A percentile compares a stretch with the other conserved stretches of the same genome.
Conservation (phyloP, 306 rosid genomes). For the Cicer bijugum region DNA sequence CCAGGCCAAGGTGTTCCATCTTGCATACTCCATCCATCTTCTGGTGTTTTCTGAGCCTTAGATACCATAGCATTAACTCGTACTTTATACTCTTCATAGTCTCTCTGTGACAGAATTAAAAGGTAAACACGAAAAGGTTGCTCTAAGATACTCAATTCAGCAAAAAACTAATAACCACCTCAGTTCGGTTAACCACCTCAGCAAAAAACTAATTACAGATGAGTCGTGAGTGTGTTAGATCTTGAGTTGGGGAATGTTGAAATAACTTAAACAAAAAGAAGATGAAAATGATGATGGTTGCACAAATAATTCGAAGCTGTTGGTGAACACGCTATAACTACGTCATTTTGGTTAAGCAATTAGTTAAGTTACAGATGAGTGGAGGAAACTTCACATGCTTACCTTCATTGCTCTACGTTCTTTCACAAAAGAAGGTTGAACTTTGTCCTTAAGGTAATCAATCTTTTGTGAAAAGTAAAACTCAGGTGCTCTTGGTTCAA, state of each 20-base stretch:
- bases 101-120: conserved; percentile 63
- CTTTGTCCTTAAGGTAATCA: conserved; percentile 91
- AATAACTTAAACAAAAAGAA: too few species aligned
- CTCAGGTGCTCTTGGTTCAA: conserved; percentile 99
- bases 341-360: not conserved
- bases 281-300: too few species aligned
- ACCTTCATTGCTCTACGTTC: conserved; percentile 99
- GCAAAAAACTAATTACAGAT: not conserved
- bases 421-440: conserved; percentile 96
- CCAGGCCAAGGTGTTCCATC: conserved; percentile 99
- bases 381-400: conserved; percentile 44
- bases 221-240: too few species aligned
- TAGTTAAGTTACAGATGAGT: conserved; percentile 6
- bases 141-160: conserved; percentile 29
- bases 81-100: conserved; percentile 92
- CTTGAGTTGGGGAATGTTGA: too few species aligned
- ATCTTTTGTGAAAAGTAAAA: conserved; percentile 96
- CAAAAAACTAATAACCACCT: not conserved
- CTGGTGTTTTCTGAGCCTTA: conserved; percentile 96
- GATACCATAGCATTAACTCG: conserved; percentile 90
- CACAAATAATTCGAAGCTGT: too few species aligned
- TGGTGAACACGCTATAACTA: too few species aligned
- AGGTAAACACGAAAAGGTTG: conserved; percentile 10
- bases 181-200: not conserved
- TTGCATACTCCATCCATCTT: conserved; percentile 97